Base-by-base conservation (phyloP, 768 basidiomycete genomes). In the Suillus weaverae region DNA sequence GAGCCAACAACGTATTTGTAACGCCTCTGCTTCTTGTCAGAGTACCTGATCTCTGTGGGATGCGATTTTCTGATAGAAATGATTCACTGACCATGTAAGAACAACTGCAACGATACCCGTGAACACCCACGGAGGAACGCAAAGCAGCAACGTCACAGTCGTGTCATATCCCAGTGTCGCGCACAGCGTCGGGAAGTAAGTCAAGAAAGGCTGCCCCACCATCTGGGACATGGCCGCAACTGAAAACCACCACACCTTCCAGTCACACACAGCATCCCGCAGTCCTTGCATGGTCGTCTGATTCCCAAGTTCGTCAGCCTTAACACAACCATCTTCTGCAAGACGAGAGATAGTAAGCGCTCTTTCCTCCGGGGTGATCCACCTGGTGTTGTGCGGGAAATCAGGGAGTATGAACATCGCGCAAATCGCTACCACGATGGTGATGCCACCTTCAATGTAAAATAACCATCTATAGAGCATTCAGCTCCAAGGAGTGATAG, bases 231-330 rank as follows among this genome's bases (percentile, higher is more conserved):
- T 50, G 14, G 90, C 72, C 2, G 88, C 82, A 38, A 91, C 64
- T 18, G 89, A 83, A 57, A 95, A 79, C 84, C 85, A 90, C 89
- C 91, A 94, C 39, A 94, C 88, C 75, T 87, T 90, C 89, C 87
- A 87, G 71, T 94, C 92, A 32, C 79, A 80, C 60, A 91, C 35
- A 14, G 90, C 88, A 69, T 88, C 71, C 16, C 73, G 62, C 9
- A 92, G 72, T 13, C 89, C 89, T 39, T 76, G 74, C 74, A 13
- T 76, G 75, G 77, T 73, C 13, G 22, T 14, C 22, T 26, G 48
- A 5, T 50, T 48, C 48, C 48, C 26, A 10, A 78, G 80, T 60
- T 83, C 77, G 30, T 41, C 83, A 76, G 61, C 86, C 84, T 14
- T 81, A 79, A 85, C 79, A 33, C 83, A 83, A 26, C 79, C 78